phyloP scores from a whole-genome alignment of 352 stramenopile genomes.

The Pythium aphanidermatum region DNA sequence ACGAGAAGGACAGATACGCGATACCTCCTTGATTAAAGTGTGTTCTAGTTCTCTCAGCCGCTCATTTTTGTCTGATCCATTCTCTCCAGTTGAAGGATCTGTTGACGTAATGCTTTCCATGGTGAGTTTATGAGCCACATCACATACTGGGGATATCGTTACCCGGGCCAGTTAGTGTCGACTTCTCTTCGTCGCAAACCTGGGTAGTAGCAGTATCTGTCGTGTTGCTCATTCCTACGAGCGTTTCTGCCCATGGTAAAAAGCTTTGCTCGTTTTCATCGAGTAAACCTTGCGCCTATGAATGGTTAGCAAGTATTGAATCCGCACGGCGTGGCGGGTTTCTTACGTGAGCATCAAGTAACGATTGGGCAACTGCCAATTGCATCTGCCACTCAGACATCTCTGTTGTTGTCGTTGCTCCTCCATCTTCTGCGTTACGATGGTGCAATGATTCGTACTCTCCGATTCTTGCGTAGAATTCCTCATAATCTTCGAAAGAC shows the following conservation, averaged over 20 bases:
- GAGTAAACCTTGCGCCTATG: slow-evolving; percentile 35
- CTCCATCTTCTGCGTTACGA: slow-evolving; percentile 9
- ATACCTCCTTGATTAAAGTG: slow-evolving; percentile 64
- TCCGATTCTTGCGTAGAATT: slow-evolving; percentile 51
- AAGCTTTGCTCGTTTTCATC: slow-evolving; percentile 48
- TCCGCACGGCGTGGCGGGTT: too few species aligned
- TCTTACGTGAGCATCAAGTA: slow-evolving; percentile 55
- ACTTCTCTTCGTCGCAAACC: too few species aligned
- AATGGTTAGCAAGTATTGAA: neutral
- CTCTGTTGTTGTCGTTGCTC: too few species aligned
- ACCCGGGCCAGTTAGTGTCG: too few species aligned
- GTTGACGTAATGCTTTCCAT: too few species aligned
- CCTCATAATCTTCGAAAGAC: slow-evolving; percentile 59
- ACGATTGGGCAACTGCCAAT: slow-evolving; percentile 54
- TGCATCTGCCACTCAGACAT: slow-evolving; percentile 53
- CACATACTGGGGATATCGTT: too few species aligned
- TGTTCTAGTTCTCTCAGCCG: slow-evolving; percentile 45
- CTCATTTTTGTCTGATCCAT: neutral
- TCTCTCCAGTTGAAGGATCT: too few species aligned
- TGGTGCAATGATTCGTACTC: slow-evolving; percentile 43
- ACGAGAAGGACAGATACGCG: too few species aligned
- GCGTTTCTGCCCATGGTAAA: slow-evolving; percentile 54
- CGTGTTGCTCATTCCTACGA: slow-evolving; percentile 43
- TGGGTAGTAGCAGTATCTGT: neutral
- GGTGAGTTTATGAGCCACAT: neutral